Conservation (phyloP, 2,329 filamentous ascomycete genomes). For the Lanzia echinophila region DNA sequence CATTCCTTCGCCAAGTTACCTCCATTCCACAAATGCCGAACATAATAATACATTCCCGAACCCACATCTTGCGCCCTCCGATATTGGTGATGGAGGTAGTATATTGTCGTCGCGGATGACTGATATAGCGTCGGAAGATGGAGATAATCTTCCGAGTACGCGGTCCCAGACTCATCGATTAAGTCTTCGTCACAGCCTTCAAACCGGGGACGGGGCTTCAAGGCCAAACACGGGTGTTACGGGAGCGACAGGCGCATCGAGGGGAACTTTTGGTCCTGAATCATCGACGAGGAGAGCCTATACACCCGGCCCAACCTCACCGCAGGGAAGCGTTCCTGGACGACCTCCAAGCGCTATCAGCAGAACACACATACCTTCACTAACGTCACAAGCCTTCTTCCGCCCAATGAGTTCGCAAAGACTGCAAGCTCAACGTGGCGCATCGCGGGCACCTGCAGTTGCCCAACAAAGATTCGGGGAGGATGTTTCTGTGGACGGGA, state of each 20-base stretch:
- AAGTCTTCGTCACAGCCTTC: conserved; percentile 25
- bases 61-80: conserved; percentile 19
- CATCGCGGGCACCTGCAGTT: conserved; percentile 38
- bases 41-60: conserved; percentile 17
- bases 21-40: conserved; percentile 15
- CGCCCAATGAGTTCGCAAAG: conserved; percentile 95
- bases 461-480: conserved; percentile 29
- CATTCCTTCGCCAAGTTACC: conserved; percentile 10
- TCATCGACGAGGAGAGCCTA: conserved; percentile 48
- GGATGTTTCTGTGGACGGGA: conserved; percentile 39
- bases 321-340: conserved; percentile 36
- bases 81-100: conserved; percentile 36
- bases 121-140: conserved; percentile 46
- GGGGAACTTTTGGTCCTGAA: conserved; percentile 43
- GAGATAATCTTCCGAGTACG: conserved; percentile 33
- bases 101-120: conserved; percentile 50
- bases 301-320: neutral
- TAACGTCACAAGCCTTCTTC: conserved; percentile 89
- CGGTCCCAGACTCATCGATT: conserved; percentile 31
- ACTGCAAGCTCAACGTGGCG: conserved; percentile 80
- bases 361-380: conserved; percentile 80
- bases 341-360: conserved; percentile 63
- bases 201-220: conserved; percentile 38
- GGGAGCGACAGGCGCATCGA: conserved; percentile 36
- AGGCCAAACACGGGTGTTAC: conserved; percentile 50